phyloP scores from a whole-genome alignment of 2,329 filamentous ascomycete species.

The Diplocarpon mali region DNA sequence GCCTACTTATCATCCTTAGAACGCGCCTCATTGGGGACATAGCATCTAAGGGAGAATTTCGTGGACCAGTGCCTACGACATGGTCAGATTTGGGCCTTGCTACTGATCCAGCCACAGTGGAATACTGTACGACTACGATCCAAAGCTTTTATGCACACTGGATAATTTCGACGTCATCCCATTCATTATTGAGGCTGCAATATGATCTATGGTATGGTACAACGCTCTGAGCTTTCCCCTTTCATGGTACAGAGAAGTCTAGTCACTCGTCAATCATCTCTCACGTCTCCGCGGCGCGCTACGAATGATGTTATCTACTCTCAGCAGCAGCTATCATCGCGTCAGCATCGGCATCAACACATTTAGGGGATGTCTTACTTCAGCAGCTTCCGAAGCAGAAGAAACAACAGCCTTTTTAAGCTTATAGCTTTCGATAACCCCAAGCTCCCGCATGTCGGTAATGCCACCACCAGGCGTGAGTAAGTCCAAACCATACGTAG shows the following conservation, averaged over 20 bases:
- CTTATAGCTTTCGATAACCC: constrained; percentile 97
- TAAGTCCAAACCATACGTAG: constrained; percentile 82
- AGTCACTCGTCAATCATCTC: constrained; percentile 42
- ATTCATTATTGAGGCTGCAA: constrained; percentile 25
- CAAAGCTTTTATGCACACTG: neutral
- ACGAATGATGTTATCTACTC: constrained; percentile 96
- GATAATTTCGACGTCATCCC: constrained; percentile 14
- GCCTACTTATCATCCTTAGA: too few relatives aligned
- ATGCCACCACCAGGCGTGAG: constrained; percentile 84
- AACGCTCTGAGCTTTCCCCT: constrained; percentile 19
- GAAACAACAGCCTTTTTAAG: constrained; percentile 96
- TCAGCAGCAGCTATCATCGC: constrained; percentile 58
- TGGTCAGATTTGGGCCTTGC: neutral
- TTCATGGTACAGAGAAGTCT: constrained; percentile 25
- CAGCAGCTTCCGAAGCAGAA: constrained; percentile 89
- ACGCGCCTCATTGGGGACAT: too few relatives aligned
- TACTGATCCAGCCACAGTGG: neutral
- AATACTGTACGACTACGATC: neutral
- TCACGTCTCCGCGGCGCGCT: constrained; percentile 77
- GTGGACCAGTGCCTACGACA: neutral
- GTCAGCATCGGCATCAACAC: constrained; percentile 20
- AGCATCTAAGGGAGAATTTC: too few relatives aligned
- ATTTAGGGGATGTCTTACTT: constrained; percentile 50
- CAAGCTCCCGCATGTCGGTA: constrained; percentile 88
- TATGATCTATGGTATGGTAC: constrained; percentile 29